Base-by-base conservation (phyloP, 805 yeast species). In the Groenewaldozyma tartarivorans region DNA sequence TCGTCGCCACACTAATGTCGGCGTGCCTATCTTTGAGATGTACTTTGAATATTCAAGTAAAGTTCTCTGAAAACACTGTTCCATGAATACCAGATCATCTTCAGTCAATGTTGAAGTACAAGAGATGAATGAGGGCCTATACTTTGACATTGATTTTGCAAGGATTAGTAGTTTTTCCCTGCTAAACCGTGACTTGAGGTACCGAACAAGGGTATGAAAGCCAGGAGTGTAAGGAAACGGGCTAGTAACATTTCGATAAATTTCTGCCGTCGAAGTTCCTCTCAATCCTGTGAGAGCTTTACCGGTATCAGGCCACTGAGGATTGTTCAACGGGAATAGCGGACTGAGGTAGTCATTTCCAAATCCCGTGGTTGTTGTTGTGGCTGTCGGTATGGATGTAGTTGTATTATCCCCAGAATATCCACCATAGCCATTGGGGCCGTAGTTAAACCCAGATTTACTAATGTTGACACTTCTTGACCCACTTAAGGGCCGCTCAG, bases 151-250 rank as follows among this genome's bases (percentile, higher is more conserved):
- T 5, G 84, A 75, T 54, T 80, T 79, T 1, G 95, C 87, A 78
- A 92, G 80, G 41, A 78, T 73, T 42, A 87, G 81, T 42, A 90
- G 68, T 61, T 80, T 78, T 13, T 69, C 68, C 44, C 77, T 74
- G 36, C 75, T 73, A 57, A 90, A 87, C 38, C 97, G 62, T 29
- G 72, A 66, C 43, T 80, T 68, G 45, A 90, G 64, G 56, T 88
- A 88, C 7, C 77, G 71, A 51, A 84, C 77, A 42, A 90, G 68
- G 35, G 79, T 75, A 60, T 87, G 96, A 58, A 81, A 90, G 2
- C 96, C 96, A 1, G 87, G 82, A 0, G 95, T 88, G 56, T 92
- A 90, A 5, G 88, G 74, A 55, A 82, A 92, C 1, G 97, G 96
- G 39, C 66, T 69, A 18, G 63, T 68, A 13, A 90, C 83, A 39